Conservation (phyloP, 192 early-diverging fungal genomes). For the Chytriomyces sp. region DNA sequence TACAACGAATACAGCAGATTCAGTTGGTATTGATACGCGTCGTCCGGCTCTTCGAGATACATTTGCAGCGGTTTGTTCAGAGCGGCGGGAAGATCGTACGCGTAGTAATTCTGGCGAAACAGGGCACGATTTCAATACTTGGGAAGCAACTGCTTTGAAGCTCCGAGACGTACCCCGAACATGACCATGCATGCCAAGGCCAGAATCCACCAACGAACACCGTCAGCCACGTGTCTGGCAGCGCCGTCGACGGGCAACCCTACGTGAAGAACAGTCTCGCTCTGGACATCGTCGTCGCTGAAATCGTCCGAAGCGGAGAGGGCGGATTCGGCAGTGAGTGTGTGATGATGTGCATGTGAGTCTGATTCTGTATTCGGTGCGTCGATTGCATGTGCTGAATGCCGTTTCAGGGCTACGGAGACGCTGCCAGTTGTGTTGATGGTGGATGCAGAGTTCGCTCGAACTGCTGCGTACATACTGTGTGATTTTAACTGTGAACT, state of each 20-base stretch:
- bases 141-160: neutral
- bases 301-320: neutral
- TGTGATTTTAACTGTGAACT: too few relatives aligned
- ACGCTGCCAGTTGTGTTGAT: too few relatives aligned
- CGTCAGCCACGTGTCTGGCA: neutral
- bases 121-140: neutral
- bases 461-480: too few relatives aligned
- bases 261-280: neutral
- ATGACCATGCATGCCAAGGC: constrained; percentile 38
- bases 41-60: constrained; percentile 40
- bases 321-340: neutral
- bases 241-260: constrained; percentile 1
- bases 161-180: constrained; percentile 34
- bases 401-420: too few relatives aligned
- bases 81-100: constrained; percentile 55
- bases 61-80: constrained; percentile 43
- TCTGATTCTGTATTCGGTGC: too few relatives aligned
- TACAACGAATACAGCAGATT: constrained; percentile 60
- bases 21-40: constrained; percentile 48
- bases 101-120: constrained; percentile 38
- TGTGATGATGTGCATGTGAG: too few relatives aligned
- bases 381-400: too few relatives aligned
- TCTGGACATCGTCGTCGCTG: neutral
- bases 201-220: constrained; percentile 42
- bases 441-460: too few relatives aligned